Evolutionary conservation across 2,329 filamentous ascomycete genomes (phyloP).

Genomic region (Alternaria sp.): DNA sequence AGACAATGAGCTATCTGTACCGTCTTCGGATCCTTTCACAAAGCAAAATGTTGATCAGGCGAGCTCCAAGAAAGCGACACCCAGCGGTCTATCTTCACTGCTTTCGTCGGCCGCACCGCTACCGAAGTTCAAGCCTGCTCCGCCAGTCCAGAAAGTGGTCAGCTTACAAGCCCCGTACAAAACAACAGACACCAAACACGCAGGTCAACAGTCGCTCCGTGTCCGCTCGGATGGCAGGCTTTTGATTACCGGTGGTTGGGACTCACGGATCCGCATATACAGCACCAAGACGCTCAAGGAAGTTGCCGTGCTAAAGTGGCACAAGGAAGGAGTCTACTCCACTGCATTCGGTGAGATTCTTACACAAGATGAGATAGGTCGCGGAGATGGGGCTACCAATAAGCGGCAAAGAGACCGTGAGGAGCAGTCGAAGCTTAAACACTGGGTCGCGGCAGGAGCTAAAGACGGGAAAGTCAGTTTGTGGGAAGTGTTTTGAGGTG

Average conservation of each 20-base stretch:
- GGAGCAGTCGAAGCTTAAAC: slow-evolving; percentile 69
- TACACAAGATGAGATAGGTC: slow-evolving; percentile 6
- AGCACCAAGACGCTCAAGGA: slow-evolving; percentile 81
- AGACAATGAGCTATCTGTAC: not conserved
- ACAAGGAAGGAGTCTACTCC: slow-evolving; percentile 84
- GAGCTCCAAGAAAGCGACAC: not conserved
- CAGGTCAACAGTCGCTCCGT: slow-evolving; percentile 82
- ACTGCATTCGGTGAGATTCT: slow-evolving; percentile 69
- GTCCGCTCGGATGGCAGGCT: slow-evolving; percentile 82
- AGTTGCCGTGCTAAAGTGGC: slow-evolving; percentile 92
- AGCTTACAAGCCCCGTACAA: slow-evolving; percentile 60
- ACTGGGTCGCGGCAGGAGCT: slow-evolving; percentile 89
- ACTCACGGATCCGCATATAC: slow-evolving; percentile 81
- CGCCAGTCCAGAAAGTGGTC: slow-evolving; percentile 2
- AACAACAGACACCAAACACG: slow-evolving; percentile 78
- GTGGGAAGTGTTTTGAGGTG: slow-evolving; percentile 81
- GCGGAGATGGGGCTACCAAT: not conserved
- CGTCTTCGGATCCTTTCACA: slow-evolving; percentile 19
- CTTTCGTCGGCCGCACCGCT: slow-evolving; percentile 22
- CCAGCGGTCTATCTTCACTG: slow-evolving; percentile 34
- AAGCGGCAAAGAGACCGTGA: slow-evolving; percentile 37
- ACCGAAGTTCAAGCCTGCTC: slow-evolving; percentile 12
- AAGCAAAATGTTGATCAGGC: slow-evolving; percentile 19
- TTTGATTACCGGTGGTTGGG: slow-evolving; percentile 93
- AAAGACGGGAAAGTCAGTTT: slow-evolving; percentile 96